A percentile compares a stretch with the other conserved stretches of the same genome.
phyloP scores from a whole-genome alignment of 768 basidiomycete species.

The Asterophora lycoperdoides region DNA sequence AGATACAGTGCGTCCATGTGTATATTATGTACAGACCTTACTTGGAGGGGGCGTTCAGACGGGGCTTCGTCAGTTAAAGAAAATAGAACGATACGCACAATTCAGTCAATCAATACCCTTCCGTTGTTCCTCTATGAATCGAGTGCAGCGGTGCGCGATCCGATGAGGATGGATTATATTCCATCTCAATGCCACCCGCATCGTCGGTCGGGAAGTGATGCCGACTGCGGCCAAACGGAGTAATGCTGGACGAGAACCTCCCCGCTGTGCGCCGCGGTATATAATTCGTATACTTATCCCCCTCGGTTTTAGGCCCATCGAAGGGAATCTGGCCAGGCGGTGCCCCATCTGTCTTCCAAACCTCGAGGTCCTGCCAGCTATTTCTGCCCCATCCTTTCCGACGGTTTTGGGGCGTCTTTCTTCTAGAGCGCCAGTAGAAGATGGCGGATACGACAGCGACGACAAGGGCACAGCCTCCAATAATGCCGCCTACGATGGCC shows the following conservation, averaged over 20 bases:
- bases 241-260: constrained; percentile 2
- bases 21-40: too few relatives aligned
- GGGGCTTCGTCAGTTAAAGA: neutral
- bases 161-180: neutral
- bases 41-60: too few relatives aligned
- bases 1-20: too few relatives aligned
- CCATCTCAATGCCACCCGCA: neutral
- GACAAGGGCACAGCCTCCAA: constrained; percentile 15
- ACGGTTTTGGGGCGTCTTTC: neutral
- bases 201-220: constrained; percentile 7
- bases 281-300: constrained; percentile 7
- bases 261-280: constrained; percentile 5
- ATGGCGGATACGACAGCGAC: constrained; percentile 10
- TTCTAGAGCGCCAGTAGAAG: constrained; percentile 11
- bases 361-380: constrained; percentile 13
- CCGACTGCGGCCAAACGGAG: neutral
- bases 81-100: neutral
- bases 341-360: neutral
- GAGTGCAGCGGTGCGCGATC: neutral
- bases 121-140: neutral
- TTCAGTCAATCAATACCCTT: too few relatives aligned
- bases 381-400: neutral
- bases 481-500: constrained; percentile 17
- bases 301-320: neutral
- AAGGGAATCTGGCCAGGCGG: neutral